Evolutionary conservation across 2,329 filamentous ascomycete genomes (phyloP).

Genomic region (Chaetomium olivaceum): DNA sequence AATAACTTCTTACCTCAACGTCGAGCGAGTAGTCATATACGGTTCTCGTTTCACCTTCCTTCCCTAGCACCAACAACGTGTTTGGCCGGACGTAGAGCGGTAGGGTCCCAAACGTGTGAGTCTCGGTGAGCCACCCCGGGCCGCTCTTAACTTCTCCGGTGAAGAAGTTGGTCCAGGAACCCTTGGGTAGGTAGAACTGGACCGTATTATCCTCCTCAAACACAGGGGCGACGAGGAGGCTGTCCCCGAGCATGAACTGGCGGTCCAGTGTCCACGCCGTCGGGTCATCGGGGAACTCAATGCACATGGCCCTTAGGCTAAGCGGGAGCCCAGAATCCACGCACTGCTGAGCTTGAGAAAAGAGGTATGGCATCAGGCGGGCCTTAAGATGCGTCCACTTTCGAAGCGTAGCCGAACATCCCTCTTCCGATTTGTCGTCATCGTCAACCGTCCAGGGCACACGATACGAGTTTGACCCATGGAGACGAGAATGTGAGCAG

Average conservation of each 20-base stretch:
- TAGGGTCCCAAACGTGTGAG: constrained; percentile 58
- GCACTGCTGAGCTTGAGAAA: constrained; percentile 43
- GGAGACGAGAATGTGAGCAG: constrained; percentile 68
- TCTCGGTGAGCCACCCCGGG: constrained; percentile 61
- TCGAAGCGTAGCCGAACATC: constrained; percentile 53
- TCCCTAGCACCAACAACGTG: constrained; percentile 50
- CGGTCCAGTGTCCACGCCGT: constrained; percentile 67
- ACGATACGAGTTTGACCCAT: constrained; percentile 69
- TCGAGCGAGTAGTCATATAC: constrained; percentile 51
- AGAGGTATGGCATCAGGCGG: constrained; percentile 55
- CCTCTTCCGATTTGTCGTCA: constrained; percentile 57
- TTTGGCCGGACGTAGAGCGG: constrained; percentile 60
- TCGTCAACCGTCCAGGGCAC: constrained; percentile 74
- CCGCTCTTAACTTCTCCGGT: constrained; percentile 52
- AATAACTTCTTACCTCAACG: constrained; percentile 51
- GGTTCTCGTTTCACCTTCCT: constrained; percentile 41
- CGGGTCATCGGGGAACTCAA: constrained; percentile 72
- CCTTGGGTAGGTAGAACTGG: constrained; percentile 62
- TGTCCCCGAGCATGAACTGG: constrained; percentile 72
- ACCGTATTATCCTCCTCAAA: constrained; percentile 64
- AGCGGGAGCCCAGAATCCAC: constrained; percentile 32
- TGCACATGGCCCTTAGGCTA: constrained; percentile 63
- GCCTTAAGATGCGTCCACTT: constrained; percentile 53
- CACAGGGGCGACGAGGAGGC: constrained; percentile 63
- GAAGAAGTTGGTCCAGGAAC: constrained; percentile 52